phyloP scores from a whole-genome alignment of 2,329 filamentous ascomycete species.

The Fulvia fulva region DNA sequence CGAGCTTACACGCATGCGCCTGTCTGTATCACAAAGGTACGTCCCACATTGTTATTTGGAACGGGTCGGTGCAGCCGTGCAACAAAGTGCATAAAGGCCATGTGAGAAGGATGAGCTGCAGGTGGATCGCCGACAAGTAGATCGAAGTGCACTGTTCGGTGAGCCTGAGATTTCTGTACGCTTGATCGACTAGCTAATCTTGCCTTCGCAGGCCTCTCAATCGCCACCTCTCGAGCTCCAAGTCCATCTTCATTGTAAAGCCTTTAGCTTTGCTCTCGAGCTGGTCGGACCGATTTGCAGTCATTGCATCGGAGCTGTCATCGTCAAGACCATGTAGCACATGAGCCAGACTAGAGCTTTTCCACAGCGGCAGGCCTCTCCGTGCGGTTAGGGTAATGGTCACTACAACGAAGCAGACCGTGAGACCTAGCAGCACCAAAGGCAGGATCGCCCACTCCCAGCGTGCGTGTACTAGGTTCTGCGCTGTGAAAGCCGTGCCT shows the following conservation, averaged over 20 bases:
- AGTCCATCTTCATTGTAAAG: slow-evolving; percentile 1
- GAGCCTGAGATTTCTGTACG: no score
- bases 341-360: slow-evolving; percentile 13
- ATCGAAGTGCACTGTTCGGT: no score
- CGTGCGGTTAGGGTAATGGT: slow-evolving; percentile 5
- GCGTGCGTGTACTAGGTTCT: slow-evolving; percentile 9
- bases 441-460: slow-evolving; percentile 15
- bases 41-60: slow-evolving; percentile 5
- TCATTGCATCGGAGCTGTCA: not conserved
- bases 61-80: not conserved
- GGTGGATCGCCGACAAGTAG: not conserved
- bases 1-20: not conserved
- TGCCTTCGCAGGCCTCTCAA: not conserved
- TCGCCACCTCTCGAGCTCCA: not conserved
- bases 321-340: slow-evolving; percentile 12
- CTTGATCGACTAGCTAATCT: no score
- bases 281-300: not conserved
- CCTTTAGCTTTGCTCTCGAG: slow-evolving; percentile 3
- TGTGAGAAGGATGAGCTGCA: not conserved
- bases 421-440: slow-evolving; percentile 6
- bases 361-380: slow-evolving; percentile 5
- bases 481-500: not conserved
- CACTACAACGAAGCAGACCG: not conserved
- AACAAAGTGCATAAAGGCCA: not conserved
- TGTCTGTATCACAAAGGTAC: not conserved